Percentiles rank a stretch among this genome's conserved stretches.
phyloP scores from a whole-genome alignment of 176 grass and related monocot species.

The Carex scoparia region DNA sequence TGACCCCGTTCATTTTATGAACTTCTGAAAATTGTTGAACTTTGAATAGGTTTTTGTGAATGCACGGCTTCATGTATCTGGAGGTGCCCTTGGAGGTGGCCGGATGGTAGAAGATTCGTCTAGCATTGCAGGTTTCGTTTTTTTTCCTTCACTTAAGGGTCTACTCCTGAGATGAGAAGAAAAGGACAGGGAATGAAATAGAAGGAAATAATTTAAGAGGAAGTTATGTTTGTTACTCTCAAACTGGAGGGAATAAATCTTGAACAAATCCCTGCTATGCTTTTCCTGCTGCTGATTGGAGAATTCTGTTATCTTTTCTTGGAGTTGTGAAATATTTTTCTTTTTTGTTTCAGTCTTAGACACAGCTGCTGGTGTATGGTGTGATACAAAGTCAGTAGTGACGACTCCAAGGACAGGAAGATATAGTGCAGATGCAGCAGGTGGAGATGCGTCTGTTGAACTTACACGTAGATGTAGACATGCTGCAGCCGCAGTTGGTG shows the following conservation, averaged over 20 bases:
- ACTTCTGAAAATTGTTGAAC: not conserved
- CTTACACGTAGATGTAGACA: slow-evolving; percentile 87
- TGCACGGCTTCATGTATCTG: slow-evolving; percentile 98
- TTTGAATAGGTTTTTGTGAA: slow-evolving; percentile 88
- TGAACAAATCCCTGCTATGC: not conserved
- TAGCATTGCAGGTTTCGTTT: slow-evolving; percentile 81
- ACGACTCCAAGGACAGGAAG: slow-evolving; percentile 91
- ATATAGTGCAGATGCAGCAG: slow-evolving; percentile 93
- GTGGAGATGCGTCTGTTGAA: slow-evolving; percentile 88
- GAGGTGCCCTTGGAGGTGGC: slow-evolving; percentile 98
- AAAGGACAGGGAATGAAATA: too few relatives aligned
- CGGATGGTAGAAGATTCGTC: slow-evolving; percentile 99
- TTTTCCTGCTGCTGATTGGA: not conserved
- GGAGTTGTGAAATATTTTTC: slow-evolving; percentile 1
- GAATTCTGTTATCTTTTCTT: not conserved
- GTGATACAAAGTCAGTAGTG: slow-evolving; percentile 85
- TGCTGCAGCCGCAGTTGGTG: slow-evolving; percentile 87
- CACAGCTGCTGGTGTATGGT: slow-evolving; percentile 99
- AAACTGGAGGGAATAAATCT: too few relatives aligned
- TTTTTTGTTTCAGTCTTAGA: slow-evolving; percentile 72
- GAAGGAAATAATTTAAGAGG: too few relatives aligned
- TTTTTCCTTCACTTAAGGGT: slow-evolving; percentile 5
- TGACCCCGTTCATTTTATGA: not conserved
- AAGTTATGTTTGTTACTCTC: too few relatives aligned
- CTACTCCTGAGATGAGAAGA: too few relatives aligned